These are phyloP conservation scores for Clavispora carvajalis DNA, from an alignment of 805 yeast genomes.

Conservation along the genomic window DNA sequence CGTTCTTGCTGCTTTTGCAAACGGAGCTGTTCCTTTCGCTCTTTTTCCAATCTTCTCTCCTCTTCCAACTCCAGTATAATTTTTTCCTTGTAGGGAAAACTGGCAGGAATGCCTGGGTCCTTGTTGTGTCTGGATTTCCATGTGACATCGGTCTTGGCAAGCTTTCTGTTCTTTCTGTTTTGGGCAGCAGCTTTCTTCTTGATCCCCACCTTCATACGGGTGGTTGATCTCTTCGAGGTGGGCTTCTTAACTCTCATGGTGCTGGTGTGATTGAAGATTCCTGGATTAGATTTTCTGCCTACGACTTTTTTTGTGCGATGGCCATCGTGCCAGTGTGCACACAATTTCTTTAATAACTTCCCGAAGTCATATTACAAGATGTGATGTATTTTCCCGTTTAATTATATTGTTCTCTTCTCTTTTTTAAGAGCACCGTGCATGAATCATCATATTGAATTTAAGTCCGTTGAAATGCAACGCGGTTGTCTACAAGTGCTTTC, in stretches of 20 bases:
- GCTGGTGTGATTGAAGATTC: not conserved
- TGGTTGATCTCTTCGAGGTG: constrained; percentile 82
- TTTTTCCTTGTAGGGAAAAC: constrained; percentile 89
- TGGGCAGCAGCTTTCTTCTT: constrained; percentile 94
- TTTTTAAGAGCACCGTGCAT: too few relatives aligned
- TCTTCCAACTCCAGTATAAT: constrained; percentile 70
- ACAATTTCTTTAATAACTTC: not conserved
- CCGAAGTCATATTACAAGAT: too few relatives aligned
- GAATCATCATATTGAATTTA: too few relatives aligned
- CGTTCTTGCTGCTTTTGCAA: constrained; percentile 47
- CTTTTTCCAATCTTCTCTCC: constrained; percentile 49
- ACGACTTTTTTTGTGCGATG: constrained; percentile 10
- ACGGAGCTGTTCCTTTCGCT: constrained; percentile 47
- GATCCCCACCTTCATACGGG: constrained; percentile 94
- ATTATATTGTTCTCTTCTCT: too few relatives aligned
- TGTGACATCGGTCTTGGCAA: constrained; percentile 82
- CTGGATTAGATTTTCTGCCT: not conserved
- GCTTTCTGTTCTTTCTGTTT: constrained; percentile 75
- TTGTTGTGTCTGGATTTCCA: constrained; percentile 84
- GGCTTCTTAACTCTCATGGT: constrained; percentile 51
- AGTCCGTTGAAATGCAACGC: not conserved
- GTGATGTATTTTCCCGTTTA: too few relatives aligned
- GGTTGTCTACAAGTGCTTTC: not conserved
- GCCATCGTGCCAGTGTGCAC: constrained; percentile 7
- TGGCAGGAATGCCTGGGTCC: constrained; percentile 93